These are phyloP conservation scores for Dictyostelium intermedium DNA, from an alignment of 78 protist genomes.

Conservation along the genomic window DNA sequence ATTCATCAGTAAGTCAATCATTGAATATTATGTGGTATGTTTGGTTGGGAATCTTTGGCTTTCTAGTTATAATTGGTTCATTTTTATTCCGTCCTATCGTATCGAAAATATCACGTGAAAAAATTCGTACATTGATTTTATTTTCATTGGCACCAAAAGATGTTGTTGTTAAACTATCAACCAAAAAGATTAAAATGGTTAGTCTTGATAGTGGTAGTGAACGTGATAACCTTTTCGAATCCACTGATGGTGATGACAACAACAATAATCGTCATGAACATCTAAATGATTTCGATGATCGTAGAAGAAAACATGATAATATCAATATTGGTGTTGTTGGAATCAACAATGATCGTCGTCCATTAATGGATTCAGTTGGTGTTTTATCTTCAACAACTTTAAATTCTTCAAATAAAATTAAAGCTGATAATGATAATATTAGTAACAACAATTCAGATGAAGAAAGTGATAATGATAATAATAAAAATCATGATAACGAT, in stretches of 20 bases:
- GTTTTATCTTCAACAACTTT: neutral
- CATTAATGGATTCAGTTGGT: neutral
- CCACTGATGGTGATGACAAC: neutral
- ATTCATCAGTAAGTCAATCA: neutral
- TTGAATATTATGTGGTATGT: neutral
- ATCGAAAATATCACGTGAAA: conserved; percentile 15
- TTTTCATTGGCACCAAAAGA: conserved; percentile 70
- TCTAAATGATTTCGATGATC: neutral
- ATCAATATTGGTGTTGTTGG: neutral
- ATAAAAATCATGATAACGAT: too few relatives aligned
- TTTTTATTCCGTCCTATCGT: conserved; percentile 27
- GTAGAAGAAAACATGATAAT: neutral
- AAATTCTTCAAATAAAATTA: neutral
- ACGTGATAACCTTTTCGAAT: conserved; percentile 30
- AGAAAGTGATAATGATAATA: neutral
- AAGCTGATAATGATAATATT: neutral
- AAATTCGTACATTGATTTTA: conserved; percentile 9
- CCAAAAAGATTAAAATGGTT: conserved; percentile 2
- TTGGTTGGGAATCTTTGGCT: conserved; percentile 40
- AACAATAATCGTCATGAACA: neutral
- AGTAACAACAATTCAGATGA: neutral
- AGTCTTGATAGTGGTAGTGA: conserved; percentile 49
- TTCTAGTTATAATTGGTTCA: neutral
- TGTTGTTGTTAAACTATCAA: conserved; percentile 16
- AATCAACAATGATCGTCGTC: neutral